A percentile compares a stretch with the other conserved stretches of the same genome.
These are phyloP conservation scores for Penicillium thymicola DNA, from an alignment of 2,329 filamentous ascomycete species.

Conservation along the genomic window DNA sequence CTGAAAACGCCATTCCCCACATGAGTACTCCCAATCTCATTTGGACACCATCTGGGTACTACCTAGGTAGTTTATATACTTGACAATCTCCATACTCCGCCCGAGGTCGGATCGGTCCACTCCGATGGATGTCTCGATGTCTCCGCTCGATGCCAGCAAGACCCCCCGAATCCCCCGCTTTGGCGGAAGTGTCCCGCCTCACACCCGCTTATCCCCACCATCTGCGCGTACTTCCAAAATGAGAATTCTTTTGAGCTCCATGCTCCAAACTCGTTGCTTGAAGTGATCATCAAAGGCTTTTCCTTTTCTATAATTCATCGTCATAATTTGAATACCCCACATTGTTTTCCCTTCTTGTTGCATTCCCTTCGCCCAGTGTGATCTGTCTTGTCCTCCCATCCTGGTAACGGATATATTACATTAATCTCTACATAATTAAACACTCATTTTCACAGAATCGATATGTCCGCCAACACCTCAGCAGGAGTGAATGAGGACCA, in stretches of 20 bases:
- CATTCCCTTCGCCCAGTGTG: too few relatives aligned
- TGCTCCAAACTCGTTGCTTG: not conserved
- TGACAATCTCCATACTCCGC: not conserved
- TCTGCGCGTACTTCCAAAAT: not conserved
- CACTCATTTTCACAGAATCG: not conserved
- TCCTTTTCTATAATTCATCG: not conserved
- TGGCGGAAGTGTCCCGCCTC: conserved; percentile 1
- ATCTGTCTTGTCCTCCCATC: not conserved
- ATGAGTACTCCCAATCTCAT: too few relatives aligned
- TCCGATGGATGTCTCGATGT: not conserved
- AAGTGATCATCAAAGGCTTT: not conserved
- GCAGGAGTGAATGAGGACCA: not conserved
- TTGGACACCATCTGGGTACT: too few relatives aligned
- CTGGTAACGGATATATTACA: not conserved
- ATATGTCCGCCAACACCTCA: not conserved
- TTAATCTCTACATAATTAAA: not conserved
- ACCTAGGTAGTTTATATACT: too few relatives aligned
- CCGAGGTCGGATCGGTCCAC: not conserved
- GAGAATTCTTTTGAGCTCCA: not conserved
- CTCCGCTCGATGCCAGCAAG: not conserved
- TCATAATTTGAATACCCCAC: not conserved
- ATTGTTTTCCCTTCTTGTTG: not conserved
- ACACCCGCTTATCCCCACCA: not conserved
- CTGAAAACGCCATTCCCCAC: too few relatives aligned
- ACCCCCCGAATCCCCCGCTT: not conserved